Evolutionary conservation across 116 monocot species (phyloP).

Genomic region (Phalaenopsis hybrid): DNA sequence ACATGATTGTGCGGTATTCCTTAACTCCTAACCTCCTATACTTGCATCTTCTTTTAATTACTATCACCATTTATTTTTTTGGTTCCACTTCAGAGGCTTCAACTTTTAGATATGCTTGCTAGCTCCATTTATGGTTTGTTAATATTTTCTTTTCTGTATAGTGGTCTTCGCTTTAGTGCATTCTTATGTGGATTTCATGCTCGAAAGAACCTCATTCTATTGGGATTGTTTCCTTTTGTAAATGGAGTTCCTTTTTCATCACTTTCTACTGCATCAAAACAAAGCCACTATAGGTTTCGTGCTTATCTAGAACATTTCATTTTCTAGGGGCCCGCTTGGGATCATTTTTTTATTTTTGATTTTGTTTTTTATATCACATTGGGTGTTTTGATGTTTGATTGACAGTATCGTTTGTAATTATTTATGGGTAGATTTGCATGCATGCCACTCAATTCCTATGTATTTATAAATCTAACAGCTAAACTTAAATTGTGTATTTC

Average conservation of each 20-base stretch:
- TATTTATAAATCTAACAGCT: too few relatives aligned
- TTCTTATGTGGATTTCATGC: not conserved
- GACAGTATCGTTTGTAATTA: too few relatives aligned
- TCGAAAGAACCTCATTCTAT: conserved; percentile 1
- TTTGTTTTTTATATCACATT: too few relatives aligned
- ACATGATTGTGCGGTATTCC: not conserved
- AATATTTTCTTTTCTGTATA: conserved; percentile 7
- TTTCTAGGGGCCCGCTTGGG: not conserved
- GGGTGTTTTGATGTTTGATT: too few relatives aligned
- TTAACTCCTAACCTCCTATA: not conserved
- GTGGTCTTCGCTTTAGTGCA: not conserved
- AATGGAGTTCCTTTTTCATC: not conserved
- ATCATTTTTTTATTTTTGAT: too few relatives aligned
- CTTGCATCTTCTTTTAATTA: not conserved
- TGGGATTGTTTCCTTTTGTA: not conserved
- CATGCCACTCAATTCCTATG: too few relatives aligned
- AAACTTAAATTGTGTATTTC: too few relatives aligned
- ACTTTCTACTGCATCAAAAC: conserved; percentile 4
- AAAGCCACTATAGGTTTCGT: conserved; percentile 14
- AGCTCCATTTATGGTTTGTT: not conserved
- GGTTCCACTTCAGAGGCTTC: not conserved
- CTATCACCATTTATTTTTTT: not conserved
- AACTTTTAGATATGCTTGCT: not conserved
- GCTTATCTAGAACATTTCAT: conserved; percentile 19
- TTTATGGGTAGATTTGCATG: too few relatives aligned